A percentile compares a stretch with the other conserved stretches of the same genome.
Evolutionary conservation across 2,329 filamentous ascomycete genomes (phyloP).

Genomic region (Alternaria gansuensis): DNA sequence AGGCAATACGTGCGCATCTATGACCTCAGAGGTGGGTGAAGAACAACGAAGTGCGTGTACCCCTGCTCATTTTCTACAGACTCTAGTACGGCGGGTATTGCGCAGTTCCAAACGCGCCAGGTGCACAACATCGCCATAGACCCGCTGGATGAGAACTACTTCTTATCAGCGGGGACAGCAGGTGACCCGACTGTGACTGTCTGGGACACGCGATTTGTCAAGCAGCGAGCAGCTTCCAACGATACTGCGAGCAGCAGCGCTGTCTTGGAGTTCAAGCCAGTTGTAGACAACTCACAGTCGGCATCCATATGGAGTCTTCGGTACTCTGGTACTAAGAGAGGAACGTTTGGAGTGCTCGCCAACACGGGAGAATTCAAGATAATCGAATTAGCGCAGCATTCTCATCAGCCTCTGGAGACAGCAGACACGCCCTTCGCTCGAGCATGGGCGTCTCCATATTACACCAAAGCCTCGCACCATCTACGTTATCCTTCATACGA

Average conservation of each 20-base stretch:
- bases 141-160: conserved; percentile 82
- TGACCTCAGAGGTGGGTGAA: conserved; percentile 73
- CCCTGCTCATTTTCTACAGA: conserved; percentile 41
- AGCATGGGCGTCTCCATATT: conserved; percentile 56
- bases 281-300: conserved; percentile 59
- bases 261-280: conserved; percentile 66
- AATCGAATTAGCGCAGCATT: conserved; percentile 64
- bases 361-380: conserved; percentile 68
- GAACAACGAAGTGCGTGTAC: conserved; percentile 30
- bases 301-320: conserved; percentile 69
- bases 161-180: conserved; percentile 76
- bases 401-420: conserved; percentile 41
- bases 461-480: conserved; percentile 56
- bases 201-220: conserved; percentile 73
- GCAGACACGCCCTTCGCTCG: conserved; percentile 34
- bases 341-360: conserved; percentile 66
- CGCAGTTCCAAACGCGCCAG: conserved; percentile 64
- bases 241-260: conserved; percentile 65
- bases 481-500: conserved; percentile 59
- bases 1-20: conserved; percentile 78
- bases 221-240: conserved; percentile 37
- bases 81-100: conserved; percentile 56
- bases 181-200: conserved; percentile 78
- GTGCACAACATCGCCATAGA: conserved; percentile 78
- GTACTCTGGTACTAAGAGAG: conserved; percentile 67